phyloP scores from a whole-genome alignment of 805 yeast species.

The Lipomyces lipofer region DNA sequence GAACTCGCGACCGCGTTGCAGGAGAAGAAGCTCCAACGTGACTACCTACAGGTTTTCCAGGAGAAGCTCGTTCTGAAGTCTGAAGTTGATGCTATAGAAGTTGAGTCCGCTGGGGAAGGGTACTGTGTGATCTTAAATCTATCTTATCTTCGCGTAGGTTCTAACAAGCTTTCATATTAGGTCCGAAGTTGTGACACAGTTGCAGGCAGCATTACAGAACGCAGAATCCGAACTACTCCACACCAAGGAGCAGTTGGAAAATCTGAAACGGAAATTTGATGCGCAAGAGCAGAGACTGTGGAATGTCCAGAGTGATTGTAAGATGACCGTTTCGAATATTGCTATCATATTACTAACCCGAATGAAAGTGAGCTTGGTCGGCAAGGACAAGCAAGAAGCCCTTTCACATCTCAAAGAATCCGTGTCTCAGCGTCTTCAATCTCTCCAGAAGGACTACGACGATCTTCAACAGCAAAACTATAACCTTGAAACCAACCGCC shows the following conservation, averaged over 20 bases:
- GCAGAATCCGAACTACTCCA: conserved; percentile 1
- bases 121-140: no score
- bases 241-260: not conserved
- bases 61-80: conserved; percentile 19
- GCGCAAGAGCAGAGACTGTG: conserved; percentile 3
- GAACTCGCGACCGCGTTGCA: conserved; percentile 10
- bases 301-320: conserved; percentile 9
- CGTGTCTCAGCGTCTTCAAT: conserved; percentile 6
- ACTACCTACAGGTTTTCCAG: conserved; percentile 14
- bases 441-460: conserved; percentile 17
- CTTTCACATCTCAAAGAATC: conserved; percentile 9
- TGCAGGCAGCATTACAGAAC: conserved; percentile 1
- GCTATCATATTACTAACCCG: not conserved
- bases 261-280: not conserved
- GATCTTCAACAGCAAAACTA: conserved; percentile 1
- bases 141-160: not conserved
- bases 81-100: conserved; percentile 15
- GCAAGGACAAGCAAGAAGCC: conserved; percentile 17
- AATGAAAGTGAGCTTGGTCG: conserved; percentile 14
- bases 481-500: conserved; percentile 3
- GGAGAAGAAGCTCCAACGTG: conserved; percentile 17
- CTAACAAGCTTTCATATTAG: not conserved
- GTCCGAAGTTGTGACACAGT: not conserved
- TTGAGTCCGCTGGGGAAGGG: conserved; percentile 2
- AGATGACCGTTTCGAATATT: not conserved